Evolutionary conservation across 306 rosid genomes (phyloP), one percentile per base, ranked within the genome.

Genomic region (Lathyrus tuberosus): DNA sequence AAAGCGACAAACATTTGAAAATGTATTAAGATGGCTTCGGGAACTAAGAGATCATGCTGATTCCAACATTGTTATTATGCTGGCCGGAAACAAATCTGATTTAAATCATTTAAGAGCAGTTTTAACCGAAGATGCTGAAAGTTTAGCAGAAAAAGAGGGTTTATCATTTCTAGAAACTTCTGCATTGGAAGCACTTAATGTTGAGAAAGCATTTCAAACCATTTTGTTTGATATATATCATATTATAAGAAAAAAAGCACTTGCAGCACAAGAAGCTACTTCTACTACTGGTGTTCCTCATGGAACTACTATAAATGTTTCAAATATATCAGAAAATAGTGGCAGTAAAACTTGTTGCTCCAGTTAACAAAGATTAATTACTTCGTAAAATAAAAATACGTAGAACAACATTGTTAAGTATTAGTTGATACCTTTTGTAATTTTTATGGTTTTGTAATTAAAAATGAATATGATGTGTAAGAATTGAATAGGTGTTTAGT

Each of bases 21-120:
- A 84, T 72, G 89, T 86, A 31, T 86, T 44, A 10, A 80, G 95
- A 77, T 88, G 95, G 95, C 91, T 88, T 4, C 89, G 89, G 1
- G 95, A 88, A 70, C 85, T 88, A n/a, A 76, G 95, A 65, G 91
- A 88, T 67, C 91, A 88, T 16, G 91, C 91, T 11, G 95, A 88
- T 62, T 86, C 95, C 10, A 88, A 88, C 81, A 88, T 86, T 60
- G 95, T 88, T 35, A 88, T 88, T 10, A 84, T 88, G 95, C 13
- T 86, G 89, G 86, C 89, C 8, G 91, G 91, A 5, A 88, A 88
- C 51, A 88, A 88, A 72, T 74, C 91, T 65, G 95, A 88, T 26
- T 77, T 88, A 14, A 88, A 86, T 68, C 95, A 88, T 62, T 73
- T 88, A 11, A 88, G 95, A 76, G 81, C 86, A 15, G 82, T 88